Evolutionary conservation across 129 eudicot genomes (phyloP).

Genomic region (Ambrosia artemisiifolia): DNA sequence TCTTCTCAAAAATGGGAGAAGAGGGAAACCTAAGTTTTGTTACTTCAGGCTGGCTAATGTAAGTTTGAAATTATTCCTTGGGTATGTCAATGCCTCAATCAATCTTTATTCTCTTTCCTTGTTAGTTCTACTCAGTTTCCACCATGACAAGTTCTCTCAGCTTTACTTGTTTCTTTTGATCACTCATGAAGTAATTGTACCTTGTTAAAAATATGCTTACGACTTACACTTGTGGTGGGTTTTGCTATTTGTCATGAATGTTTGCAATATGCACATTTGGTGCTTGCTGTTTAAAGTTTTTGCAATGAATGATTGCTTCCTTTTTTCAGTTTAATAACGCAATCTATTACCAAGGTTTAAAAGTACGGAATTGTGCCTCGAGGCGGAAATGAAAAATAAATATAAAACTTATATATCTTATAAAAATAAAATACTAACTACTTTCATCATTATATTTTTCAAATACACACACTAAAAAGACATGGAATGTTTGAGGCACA

Average conservation of each 20-base stretch:
- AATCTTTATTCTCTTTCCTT: background rate
- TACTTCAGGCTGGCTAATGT: conserved; percentile 94
- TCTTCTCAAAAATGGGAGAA: conserved; percentile 45
- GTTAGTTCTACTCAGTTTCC: background rate
- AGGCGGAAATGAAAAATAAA: too few relatives aligned
- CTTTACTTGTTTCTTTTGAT: background rate
- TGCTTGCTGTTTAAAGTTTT: conserved; percentile 8
- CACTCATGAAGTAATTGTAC: too few relatives aligned
- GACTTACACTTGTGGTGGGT: background rate
- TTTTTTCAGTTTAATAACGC: background rate
- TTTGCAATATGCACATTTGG: too few relatives aligned
- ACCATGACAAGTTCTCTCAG: background rate
- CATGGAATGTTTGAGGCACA: too few relatives aligned
- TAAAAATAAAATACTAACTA: too few relatives aligned
- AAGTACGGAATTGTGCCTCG: too few relatives aligned
- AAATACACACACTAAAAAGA: too few relatives aligned
- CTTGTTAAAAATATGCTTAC: too few relatives aligned
- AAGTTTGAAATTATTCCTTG: conserved; percentile 39
- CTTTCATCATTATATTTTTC: too few relatives aligned
- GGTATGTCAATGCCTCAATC: too few relatives aligned
- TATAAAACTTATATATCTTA: too few relatives aligned
- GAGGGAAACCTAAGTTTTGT: conserved; percentile 69
- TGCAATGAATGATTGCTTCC: conserved; percentile 2
- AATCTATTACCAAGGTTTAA: background rate
- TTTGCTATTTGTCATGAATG: too few relatives aligned